Base-by-base conservation (phyloP, 805 yeast genomes). In the Saturnispora silvae region DNA sequence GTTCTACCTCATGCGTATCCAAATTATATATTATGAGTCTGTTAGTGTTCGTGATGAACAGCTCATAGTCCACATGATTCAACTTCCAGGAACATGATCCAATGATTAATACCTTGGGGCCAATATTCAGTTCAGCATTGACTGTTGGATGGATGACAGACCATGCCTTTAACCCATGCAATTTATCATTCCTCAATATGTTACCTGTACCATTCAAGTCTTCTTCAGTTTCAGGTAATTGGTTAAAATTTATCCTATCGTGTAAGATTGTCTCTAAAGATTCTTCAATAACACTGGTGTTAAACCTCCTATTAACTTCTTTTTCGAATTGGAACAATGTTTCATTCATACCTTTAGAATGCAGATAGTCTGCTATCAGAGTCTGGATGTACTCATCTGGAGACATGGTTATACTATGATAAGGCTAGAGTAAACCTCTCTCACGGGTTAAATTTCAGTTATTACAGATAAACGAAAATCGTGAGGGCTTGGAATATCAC, bases 281-380 rank as follows among this genome's bases (percentile, higher is more conserved):
- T 42, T 63, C 70, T 19, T 56, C 63, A 2, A 57, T 33, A 3
- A 20, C 35, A 4, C 42, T 31, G n/a, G 16, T 29, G n/a, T 38
- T 36, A 34, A 50, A 50, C 27, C 48, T 52, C 30, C 42, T 53
- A 9, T 72, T 69, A 32, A 62, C 49, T 39, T 72, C 77, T 13
- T 47, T 42, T 44, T 75, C 69, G 33, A 78, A 70, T 3, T 59
- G 48, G n/a, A 54, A 49, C 11, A 77, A 53, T 0, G 87, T 71
- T 1, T 57, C 59, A 1, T 38, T 42, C 33, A 64, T 66, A 1
- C 72, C 70, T 20, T 72, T 63, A n/a, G 64, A 57, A 20, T 63
- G 52, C n/a, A 81, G 61, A 45, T 70, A 80, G 22, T 75, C 72
- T 0, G 82, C 85, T 10, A 81, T 61, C 23, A 78, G 53, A 2